phyloP scores from a whole-genome alignment of 2,329 filamentous ascomycete genomes.

The Macroventuria anomochaeta region DNA sequence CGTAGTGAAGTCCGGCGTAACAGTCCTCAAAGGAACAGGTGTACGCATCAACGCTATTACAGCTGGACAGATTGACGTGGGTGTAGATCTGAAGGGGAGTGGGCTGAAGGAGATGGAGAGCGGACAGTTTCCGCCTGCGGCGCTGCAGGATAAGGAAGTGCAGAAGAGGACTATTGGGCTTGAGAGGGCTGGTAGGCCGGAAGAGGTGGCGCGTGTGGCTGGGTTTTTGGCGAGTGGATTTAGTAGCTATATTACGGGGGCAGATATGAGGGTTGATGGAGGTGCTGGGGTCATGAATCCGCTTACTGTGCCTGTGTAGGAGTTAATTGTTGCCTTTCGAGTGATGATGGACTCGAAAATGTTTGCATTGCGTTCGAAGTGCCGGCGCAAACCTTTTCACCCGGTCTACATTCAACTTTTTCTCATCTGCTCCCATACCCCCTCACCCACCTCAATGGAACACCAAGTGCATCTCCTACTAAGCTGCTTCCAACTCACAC shows the following conservation, averaged over 20 bases:
- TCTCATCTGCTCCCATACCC: no score
- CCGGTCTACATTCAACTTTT: no score
- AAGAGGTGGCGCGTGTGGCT: constrained; percentile 66
- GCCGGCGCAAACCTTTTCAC: no score
- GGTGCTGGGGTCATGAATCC: constrained; percentile 57
- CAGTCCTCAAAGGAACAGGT: constrained; percentile 63
- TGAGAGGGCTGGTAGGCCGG: constrained; percentile 63
- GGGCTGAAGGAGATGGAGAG: constrained; percentile 54
- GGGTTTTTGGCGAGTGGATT: constrained; percentile 69
- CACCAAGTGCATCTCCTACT: no score
- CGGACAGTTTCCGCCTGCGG: constrained; percentile 62
- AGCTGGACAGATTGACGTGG: constrained; percentile 56
- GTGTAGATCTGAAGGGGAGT: constrained; percentile 51
- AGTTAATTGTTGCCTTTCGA: no score
- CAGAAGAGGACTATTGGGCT: constrained; percentile 63
- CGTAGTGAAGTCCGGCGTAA: constrained; percentile 65
- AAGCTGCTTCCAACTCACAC: no score
- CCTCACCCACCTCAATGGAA: no score
- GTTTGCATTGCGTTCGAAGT: no score
- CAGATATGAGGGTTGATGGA: constrained; percentile 68
- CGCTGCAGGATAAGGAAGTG: constrained; percentile 57
- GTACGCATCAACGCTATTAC: constrained; percentile 65
- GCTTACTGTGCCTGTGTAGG: constrained; percentile 45
- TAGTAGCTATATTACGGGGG: constrained; percentile 67
- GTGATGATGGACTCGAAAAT: no score